A percentile compares a stretch with the other conserved stretches of the same genome.
Evolutionary conservation across 768 basidiomycete genomes (phyloP).

Genomic region (Mrakia gelida): DNA sequence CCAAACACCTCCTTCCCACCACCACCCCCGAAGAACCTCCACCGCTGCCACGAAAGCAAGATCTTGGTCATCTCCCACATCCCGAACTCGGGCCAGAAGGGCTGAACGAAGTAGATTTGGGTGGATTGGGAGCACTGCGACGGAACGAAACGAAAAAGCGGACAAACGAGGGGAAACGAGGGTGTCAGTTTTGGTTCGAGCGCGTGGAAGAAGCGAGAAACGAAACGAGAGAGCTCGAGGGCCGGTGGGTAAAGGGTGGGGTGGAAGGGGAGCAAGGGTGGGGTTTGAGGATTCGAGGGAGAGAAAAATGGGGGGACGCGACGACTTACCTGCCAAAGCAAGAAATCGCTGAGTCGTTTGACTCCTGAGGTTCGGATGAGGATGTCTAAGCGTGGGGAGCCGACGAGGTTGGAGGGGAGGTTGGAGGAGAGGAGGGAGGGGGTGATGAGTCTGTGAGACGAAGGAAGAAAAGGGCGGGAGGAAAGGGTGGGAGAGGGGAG

Average conservation of each 20-base stretch:
- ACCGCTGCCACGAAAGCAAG: slow-evolving; percentile 79
- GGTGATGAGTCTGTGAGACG: slow-evolving; percentile 33
- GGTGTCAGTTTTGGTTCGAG: neutral
- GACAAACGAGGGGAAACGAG: neutral
- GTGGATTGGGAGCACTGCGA: slow-evolving; percentile 56
- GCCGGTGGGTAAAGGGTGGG: no score
- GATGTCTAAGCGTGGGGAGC: slow-evolving; percentile 71
- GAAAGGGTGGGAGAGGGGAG: neutral
- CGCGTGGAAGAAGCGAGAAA: slow-evolving; percentile 20
- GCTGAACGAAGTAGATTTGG: slow-evolving; percentile 76
- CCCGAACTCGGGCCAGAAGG: slow-evolving; percentile 92
- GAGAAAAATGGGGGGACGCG: neutral
- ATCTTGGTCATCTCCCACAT: slow-evolving; percentile 80
- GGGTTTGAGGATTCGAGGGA: neutral
- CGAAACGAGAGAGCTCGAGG: neutral
- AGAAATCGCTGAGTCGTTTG: slow-evolving; percentile 76
- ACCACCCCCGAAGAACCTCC: slow-evolving; percentile 39
- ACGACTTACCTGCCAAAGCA: slow-evolving; percentile 85
- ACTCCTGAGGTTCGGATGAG: slow-evolving; percentile 90
- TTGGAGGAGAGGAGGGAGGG: slow-evolving; percentile 34
- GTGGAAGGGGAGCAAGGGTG: no score
- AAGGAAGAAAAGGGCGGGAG: neutral
- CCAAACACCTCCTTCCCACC: neutral
- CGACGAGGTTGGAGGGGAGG: slow-evolving; percentile 22
- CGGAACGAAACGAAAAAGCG: neutral